Evolutionary conservation across 1,139 yeast species (phyloP).

Genomic region (Yamadazyma kanchanaburiensis): DNA sequence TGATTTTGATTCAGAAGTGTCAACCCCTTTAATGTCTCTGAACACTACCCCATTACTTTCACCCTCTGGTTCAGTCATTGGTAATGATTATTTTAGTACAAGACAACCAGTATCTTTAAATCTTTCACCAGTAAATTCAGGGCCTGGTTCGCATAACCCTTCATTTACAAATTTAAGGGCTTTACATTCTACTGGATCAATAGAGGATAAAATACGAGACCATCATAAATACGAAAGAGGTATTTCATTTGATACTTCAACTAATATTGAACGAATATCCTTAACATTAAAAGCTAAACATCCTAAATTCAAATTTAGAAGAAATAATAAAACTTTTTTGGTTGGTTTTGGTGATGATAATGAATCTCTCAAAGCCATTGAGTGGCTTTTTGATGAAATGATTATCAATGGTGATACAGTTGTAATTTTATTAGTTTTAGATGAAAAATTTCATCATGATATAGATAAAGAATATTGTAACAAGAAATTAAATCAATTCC

Average conservation of each 20-base stretch:
- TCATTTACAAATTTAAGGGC: constrained; percentile 11
- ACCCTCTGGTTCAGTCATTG: constrained; percentile 11
- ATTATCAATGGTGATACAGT: constrained; percentile 63
- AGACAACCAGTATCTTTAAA: constrained; percentile 4
- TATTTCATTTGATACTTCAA: constrained; percentile 52
- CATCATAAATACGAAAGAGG: constrained; percentile 27
- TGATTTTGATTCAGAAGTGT: constrained; percentile 38
- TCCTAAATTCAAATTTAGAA: constrained; percentile 48
- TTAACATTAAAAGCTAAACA: constrained; percentile 56
- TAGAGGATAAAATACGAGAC: constrained; percentile 8
- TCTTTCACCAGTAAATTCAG: constrained; percentile 1
- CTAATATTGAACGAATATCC: constrained; percentile 38
- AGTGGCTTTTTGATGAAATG: constrained; percentile 66
- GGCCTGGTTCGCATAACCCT: constrained; percentile 3
- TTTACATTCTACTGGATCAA: constrained; percentile 4
- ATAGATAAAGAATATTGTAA: constrained; percentile 33
- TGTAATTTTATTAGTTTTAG: constrained; percentile 57
- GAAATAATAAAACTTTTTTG: constrained; percentile 60
- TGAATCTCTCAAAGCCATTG: constrained; percentile 57
- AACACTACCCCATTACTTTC: constrained; percentile 17
- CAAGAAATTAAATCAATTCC: constrained; percentile 37
- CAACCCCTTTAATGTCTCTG: constrained; percentile 20
- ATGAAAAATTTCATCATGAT: constrained; percentile 29
- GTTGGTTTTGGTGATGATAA: constrained; percentile 59
- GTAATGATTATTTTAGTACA: constrained; percentile 12